phyloP scores from a whole-genome alignment of 495 filamentous ascomycete genomes.

The Choiromyces venosus region DNA sequence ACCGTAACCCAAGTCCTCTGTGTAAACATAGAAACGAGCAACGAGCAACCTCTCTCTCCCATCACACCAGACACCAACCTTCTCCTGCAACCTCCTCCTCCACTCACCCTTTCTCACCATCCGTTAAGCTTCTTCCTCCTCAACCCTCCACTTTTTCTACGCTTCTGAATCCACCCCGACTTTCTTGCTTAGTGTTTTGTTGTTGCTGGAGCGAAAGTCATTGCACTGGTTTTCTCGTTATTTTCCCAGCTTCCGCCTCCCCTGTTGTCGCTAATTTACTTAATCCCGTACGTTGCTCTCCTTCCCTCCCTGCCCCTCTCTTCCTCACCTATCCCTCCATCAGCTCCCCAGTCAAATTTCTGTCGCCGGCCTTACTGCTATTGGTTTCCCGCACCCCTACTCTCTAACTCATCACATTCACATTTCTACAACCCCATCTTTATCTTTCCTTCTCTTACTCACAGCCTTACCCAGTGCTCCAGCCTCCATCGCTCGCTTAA shows the following conservation, averaged over 20 bases:
- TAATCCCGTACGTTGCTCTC: background rate
- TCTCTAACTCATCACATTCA: background rate
- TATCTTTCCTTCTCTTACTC: background rate
- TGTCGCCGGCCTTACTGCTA: background rate
- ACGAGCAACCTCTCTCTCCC: background rate
- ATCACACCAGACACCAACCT: background rate
- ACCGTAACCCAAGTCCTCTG: background rate
- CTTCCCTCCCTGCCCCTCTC: conserved; percentile 3
- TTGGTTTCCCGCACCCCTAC: background rate
- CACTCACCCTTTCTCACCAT: background rate
- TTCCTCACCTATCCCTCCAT: background rate
- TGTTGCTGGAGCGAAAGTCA: background rate
- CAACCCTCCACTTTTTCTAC: background rate
- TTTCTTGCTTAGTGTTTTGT: background rate
- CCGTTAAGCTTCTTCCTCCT: background rate
- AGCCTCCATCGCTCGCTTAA: background rate
- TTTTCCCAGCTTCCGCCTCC: background rate
- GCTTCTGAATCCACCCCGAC: background rate
- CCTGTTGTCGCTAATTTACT: background rate
- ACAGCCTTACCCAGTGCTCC: background rate
- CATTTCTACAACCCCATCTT: background rate
- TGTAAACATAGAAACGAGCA: background rate
- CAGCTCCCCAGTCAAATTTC: background rate
- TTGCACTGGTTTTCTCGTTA: background rate
- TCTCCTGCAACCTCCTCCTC: background rate